phyloP scores from a whole-genome alignment of 495 filamentous ascomycete genomes.

The Opeltia flavorubescens region DNA sequence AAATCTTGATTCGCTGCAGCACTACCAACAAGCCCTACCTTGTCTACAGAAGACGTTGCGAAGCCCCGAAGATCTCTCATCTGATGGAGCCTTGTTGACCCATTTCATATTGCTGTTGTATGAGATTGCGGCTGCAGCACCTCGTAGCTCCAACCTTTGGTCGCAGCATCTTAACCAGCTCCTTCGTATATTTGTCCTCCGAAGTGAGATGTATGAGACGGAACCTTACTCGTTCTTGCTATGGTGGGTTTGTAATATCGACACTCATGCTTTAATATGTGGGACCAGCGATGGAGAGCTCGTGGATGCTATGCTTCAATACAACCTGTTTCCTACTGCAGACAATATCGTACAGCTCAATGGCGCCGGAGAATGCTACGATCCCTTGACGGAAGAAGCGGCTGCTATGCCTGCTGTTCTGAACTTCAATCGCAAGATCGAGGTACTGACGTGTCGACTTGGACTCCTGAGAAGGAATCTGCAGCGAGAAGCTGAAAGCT shows the following conservation, averaged over 20 bases:
- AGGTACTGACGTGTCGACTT: constrained; percentile 26
- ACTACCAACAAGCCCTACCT: constrained; percentile 41
- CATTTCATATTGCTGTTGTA: constrained; percentile 49
- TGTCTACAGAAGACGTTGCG: constrained; percentile 32
- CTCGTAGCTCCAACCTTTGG: constrained; percentile 36
- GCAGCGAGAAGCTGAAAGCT: constrained; percentile 17
- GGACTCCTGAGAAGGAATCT: constrained; percentile 28
- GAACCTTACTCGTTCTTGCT: constrained; percentile 39
- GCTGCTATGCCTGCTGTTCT: constrained; percentile 29
- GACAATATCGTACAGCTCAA: constrained; percentile 13
- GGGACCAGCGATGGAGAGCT: constrained; percentile 39
- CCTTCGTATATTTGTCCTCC: constrained; percentile 32
- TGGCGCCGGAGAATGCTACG: constrained; percentile 19
- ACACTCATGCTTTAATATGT: constrained; percentile 41
- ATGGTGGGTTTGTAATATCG: constrained; percentile 42
- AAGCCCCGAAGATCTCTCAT: constrained; percentile 35
- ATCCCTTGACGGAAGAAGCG: constrained; percentile 18
- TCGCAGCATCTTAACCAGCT: constrained; percentile 41
- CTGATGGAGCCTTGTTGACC: constrained; percentile 42
- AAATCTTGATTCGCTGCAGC: constrained; percentile 35
- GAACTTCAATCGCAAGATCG: constrained; percentile 31
- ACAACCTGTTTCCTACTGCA: constrained; percentile 31
- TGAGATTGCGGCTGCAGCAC: constrained; percentile 37
- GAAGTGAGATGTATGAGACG: constrained; percentile 28
- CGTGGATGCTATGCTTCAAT: constrained; percentile 29